These are phyloP conservation scores for Aurinia saxatilis DNA, from an alignment of 345 rosid genomes.

Conservation along the genomic window DNA sequence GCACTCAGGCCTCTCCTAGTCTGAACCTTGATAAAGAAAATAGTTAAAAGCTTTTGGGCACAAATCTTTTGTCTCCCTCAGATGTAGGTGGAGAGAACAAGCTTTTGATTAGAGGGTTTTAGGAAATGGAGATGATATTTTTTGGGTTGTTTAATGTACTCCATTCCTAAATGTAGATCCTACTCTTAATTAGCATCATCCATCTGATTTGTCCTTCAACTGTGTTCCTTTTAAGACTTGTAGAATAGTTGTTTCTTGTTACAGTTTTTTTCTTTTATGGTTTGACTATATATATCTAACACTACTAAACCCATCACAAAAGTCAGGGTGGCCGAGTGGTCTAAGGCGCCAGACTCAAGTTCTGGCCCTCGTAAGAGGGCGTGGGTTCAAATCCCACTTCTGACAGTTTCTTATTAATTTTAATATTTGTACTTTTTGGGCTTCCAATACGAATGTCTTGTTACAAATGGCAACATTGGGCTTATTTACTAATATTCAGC, in stretches of 20 bases:
- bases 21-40: slow-evolving; percentile 33
- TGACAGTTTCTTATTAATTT: slow-evolving; percentile 17
- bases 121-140: neutral
- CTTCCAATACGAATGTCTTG: too few species aligned
- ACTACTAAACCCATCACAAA: too few species aligned
- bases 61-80: neutral
- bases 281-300: too few species aligned
- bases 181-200: neutral
- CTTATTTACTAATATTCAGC: too few species aligned
- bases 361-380: slow-evolving; percentile 53
- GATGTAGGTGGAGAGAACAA: neutral
- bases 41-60: neutral
- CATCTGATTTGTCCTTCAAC: too few species aligned
- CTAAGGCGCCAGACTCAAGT: slow-evolving; percentile 82
- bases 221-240: too few species aligned
- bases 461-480: too few species aligned
- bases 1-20: slow-evolving; percentile 45
- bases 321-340: slow-evolving; percentile 80
- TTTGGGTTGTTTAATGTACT: neutral
- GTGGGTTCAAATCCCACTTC: slow-evolving; percentile 43
- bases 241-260: too few species aligned
- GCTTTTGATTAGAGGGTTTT: slow-evolving; percentile 9
- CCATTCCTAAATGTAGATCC: neutral
- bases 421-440: too few species aligned
- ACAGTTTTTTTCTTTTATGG: too few species aligned